Evolutionary conservation across 306 rosid genomes (phyloP), one percentile per base, ranked within the genome.

Genomic region (Pueraria montana): DNA sequence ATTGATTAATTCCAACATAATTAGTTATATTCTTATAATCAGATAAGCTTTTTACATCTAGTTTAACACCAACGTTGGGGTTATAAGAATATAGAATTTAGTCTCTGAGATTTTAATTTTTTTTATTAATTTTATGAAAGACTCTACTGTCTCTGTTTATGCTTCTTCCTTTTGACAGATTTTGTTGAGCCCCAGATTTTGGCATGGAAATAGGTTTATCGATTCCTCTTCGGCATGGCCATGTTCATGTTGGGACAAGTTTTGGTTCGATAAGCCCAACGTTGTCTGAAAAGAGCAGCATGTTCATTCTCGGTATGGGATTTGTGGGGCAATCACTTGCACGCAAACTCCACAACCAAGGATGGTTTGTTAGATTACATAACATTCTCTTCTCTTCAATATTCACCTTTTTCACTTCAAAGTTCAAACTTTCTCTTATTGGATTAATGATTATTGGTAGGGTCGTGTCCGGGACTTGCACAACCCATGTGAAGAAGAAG

Each of bases 391-490:
- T 59, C 8, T 30, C 17, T 10, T 62, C 23, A 40, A 12, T 62
- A 20, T 45, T 82, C 45, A 7, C 2, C 50, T 66, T 86, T 80
- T 20, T 58, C 38, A 1, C 17, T 76, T 86, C 81, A 1, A 26
- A 1, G 11, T 76, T 86, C 81, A 1, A 26, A 20, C 7, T 58
- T 66, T 80, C 56, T 80, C 64, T 63, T 36, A 42, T 74, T 20
- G 45, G 16, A 12, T 66, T 68, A 34, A 23, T 20, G 30, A 5
- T 59, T 64, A 7, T 71, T 70, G 55, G 6, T 26, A 87, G 90
- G 86, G 52, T 18, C 77, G 96, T 95, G 36, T 91, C 97, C 72
- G 98, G 98, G 38, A 93, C 94, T 85, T 89, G 98, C 81, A 89
- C 88, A 30, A 87, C 89, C 76, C 77, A 16, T 73, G 61, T 21